Evolutionary conservation across 257 asterid genomes (phyloP).

Genomic region (Plectranthus barbatus): DNA sequence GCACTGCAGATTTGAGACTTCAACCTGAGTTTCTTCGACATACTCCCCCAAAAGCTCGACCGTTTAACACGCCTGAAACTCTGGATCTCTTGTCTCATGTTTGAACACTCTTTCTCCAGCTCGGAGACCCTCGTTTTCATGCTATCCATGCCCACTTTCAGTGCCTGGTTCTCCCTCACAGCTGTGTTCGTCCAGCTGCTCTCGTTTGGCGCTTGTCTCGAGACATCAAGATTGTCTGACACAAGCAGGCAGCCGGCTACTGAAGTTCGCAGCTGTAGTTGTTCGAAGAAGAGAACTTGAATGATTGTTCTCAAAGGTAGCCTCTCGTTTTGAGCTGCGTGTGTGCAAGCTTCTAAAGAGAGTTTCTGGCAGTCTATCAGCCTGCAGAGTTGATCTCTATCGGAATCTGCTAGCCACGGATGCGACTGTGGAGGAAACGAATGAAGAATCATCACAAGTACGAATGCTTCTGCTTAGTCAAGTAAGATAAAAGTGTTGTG

Average conservation of each 20-base stretch:
- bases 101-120: slow-evolving; percentile 87
- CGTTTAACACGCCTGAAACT: slow-evolving; percentile 59
- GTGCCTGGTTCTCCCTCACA: slow-evolving; percentile 76
- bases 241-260: slow-evolving; percentile 94
- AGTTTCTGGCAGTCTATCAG: slow-evolving; percentile 98
- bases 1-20: slow-evolving; percentile 98
- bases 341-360: slow-evolving; percentile 93
- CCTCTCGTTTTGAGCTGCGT: slow-evolving; percentile 96
- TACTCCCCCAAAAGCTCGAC: slow-evolving; percentile 54
- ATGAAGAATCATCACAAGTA: not conserved
- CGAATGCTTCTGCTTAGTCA: not conserved
- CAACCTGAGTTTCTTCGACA: slow-evolving; percentile 71
- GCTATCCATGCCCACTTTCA: slow-evolving; percentile 93
- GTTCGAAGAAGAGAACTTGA: slow-evolving; percentile 98
- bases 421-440: slow-evolving; percentile 62
- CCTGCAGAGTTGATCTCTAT: slow-evolving; percentile 86
- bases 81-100: slow-evolving; percentile 76
- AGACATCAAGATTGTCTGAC: slow-evolving; percentile 83
- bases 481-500: not conserved
- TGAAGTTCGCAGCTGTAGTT: slow-evolving; percentile 85
- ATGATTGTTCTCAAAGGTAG: slow-evolving; percentile 77
- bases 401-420: slow-evolving; percentile 82
- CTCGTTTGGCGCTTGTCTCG: slow-evolving; percentile 60
- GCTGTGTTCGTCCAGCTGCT: slow-evolving; percentile 61
- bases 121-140: slow-evolving; percentile 82